Evolutionary conservation across 331 rosid species (phyloP).

Genomic region (Acacia concinna): DNA sequence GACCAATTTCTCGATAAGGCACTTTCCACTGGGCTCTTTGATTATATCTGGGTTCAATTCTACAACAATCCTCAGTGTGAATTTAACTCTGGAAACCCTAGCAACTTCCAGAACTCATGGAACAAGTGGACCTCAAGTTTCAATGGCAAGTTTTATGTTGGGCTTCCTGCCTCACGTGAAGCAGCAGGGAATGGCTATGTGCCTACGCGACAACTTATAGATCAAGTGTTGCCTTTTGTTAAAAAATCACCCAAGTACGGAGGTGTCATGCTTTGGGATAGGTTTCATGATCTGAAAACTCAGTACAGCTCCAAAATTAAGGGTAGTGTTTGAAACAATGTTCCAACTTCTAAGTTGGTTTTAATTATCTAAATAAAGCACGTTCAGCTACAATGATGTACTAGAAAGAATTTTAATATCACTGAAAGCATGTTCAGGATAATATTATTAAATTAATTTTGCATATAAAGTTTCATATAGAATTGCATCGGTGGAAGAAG

Average conservation of each 20-base stretch:
- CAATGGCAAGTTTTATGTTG: not conserved
- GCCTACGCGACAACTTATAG: not conserved
- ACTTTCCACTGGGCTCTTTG: slow-evolving; percentile 39
- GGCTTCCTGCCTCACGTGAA: not conserved
- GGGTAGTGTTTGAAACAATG: not conserved
- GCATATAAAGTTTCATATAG: too few relatives aligned
- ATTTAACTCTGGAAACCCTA: not conserved
- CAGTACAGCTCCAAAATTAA: not conserved
- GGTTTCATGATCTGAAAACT: not conserved
- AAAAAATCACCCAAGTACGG: not conserved
- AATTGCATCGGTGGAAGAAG: too few relatives aligned
- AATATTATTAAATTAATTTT: too few relatives aligned
- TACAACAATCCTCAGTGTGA: slow-evolving; percentile 43
- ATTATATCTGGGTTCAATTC: slow-evolving; percentile 51
- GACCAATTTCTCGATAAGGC: slow-evolving; percentile 27
- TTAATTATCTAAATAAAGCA: too few relatives aligned
- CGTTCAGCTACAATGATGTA: too few relatives aligned
- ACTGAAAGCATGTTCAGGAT: too few relatives aligned
- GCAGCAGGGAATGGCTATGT: not conserved
- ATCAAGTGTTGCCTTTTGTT: not conserved
- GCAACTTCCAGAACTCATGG: slow-evolving; percentile 24
- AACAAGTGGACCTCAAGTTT: slow-evolving; percentile 23
- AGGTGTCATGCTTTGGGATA: not conserved
- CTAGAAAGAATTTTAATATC: not conserved
- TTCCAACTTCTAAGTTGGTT: too few relatives aligned